These are phyloP conservation scores for Penicillium parvum DNA, from an alignment of 495 filamentous ascomycete species.

Conservation along the genomic window DNA sequence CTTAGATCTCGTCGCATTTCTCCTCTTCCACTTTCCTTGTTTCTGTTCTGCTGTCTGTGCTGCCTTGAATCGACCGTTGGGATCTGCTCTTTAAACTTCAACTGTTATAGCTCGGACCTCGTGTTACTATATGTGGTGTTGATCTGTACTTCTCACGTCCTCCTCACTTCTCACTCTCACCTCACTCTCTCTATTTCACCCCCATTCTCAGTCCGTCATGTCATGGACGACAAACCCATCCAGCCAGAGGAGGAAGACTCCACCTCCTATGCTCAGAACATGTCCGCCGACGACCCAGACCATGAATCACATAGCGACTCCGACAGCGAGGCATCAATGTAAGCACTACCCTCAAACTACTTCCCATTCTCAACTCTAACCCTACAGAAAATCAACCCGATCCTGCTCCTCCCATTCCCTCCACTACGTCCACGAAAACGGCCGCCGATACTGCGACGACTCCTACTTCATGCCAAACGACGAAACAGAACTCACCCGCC, in stretches of 20 bases:
- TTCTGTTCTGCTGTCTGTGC: neutral
- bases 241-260: conserved; percentile 15
- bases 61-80: conserved; percentile 1
- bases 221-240: conserved; percentile 27
- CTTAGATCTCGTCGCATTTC: neutral
- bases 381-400: conserved; percentile 49
- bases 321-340: conserved; percentile 28
- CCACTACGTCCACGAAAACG: conserved; percentile 57
- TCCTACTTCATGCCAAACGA: conserved; percentile 76
- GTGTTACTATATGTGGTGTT: no score
- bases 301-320: conserved; percentile 19
- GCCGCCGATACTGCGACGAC: conserved; percentile 60
- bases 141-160: no score
- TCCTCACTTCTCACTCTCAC: no score
- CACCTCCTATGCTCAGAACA: conserved; percentile 2
- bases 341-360: neutral
- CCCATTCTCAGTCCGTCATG: conserved; percentile 20
- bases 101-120: no score
- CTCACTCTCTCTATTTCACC: neutral
- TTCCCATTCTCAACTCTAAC: neutral
- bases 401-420: conserved; percentile 56
- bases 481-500: conserved; percentile 65
- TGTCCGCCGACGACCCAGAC: conserved; percentile 10
- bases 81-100: no score
- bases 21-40: neutral